Evolutionary conservation across 495 filamentous ascomycete genomes (phyloP), one percentile per base, ranked within the genome.

Genomic region (Hypoxylon subgilvum): DNA sequence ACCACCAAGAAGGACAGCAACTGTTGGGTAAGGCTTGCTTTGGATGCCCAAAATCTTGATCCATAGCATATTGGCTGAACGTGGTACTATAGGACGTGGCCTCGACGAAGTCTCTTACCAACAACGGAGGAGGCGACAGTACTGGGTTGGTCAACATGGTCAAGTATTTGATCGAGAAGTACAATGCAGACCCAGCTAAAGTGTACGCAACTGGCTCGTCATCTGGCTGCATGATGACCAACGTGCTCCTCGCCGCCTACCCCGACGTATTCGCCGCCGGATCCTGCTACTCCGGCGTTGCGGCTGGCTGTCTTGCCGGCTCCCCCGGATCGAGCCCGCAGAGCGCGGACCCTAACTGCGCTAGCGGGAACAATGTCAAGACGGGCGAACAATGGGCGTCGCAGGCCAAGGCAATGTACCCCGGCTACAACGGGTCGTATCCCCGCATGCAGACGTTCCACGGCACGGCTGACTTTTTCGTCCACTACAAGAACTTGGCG

Each of bases 171-270:
- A 67, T 78, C 32, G 16, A 57, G 6, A 71, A 71, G n/a, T 82
- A 79, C 67, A 66, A 69, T 18, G 78, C 70, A 17, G 77, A 83
- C 59, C 54, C 72, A 0, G 55, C 61, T 46, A 76, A 73, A 38
- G 69, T 82, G 27, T 83, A 72, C 35, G 75, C 75, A 13, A 76
- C 72, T 6, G 79, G 78, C 23, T 71, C 68, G 2, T 78, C 74
- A 4, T 82, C 80, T 0, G 80, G 78, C 0, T 77, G 73, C 38
- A 81, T 80, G 75, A 82, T 82, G 79, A 76, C 79, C 40, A 76
- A 76, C 43, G 70, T 73, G 38, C 65, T 76, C 32, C 52, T 61
- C 22, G 72, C 63, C 13, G 56, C 58, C 18, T 74, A 75, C 47
- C 73, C 76, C 4, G 76, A 79, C 27, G 19, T 79, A 2, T 72